Conservation (phyloP, 345 rosid genomes). For the Hypericum androsaemum region DNA sequence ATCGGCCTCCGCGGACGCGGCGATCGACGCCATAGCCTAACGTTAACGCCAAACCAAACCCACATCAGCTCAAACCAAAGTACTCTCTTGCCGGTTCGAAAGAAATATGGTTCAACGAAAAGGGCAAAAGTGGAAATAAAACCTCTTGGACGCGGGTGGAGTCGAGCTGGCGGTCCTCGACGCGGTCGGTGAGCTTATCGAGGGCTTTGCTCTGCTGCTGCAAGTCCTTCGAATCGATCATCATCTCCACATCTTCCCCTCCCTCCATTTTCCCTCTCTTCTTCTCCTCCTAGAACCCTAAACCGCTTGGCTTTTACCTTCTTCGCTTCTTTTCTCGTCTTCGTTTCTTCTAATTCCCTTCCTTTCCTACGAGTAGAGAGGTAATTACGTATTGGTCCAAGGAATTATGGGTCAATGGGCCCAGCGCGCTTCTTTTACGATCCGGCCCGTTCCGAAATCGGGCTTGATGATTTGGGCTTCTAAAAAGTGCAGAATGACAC, state of each 20-base stretch:
- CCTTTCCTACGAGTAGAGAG: too few relatives aligned
- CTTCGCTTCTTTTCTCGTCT: too few relatives aligned
- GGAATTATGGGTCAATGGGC: too few relatives aligned
- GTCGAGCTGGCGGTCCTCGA: slow-evolving; percentile 97
- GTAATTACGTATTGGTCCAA: too few relatives aligned
- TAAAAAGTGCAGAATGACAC: too few relatives aligned
- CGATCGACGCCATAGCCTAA: slow-evolving; percentile 97
- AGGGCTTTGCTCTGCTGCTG: slow-evolving; percentile 97
- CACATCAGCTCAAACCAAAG: neutral
- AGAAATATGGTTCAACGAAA: neutral
- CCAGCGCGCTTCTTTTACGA: too few relatives aligned
- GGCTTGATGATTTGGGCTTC: too few relatives aligned
- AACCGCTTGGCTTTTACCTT: too few relatives aligned
- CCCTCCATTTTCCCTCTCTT: slow-evolving; percentile 5
- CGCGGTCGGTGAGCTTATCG: slow-evolving; percentile 96
- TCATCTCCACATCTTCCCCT: slow-evolving; percentile 29
- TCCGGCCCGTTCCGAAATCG: too few relatives aligned
- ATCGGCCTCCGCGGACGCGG: slow-evolving; percentile 75
- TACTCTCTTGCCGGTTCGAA: too few relatives aligned
- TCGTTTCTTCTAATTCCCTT: too few relatives aligned
- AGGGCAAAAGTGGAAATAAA: neutral
- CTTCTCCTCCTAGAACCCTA: too few relatives aligned
- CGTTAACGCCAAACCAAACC: neutral
- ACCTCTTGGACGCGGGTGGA: slow-evolving; percentile 93
- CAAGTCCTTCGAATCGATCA: slow-evolving; percentile 75